Evolutionary conservation across 2,329 filamentous ascomycete species (phyloP), one percentile per base, ranked within the genome.

Genomic region (Monosporascus sp.): DNA sequence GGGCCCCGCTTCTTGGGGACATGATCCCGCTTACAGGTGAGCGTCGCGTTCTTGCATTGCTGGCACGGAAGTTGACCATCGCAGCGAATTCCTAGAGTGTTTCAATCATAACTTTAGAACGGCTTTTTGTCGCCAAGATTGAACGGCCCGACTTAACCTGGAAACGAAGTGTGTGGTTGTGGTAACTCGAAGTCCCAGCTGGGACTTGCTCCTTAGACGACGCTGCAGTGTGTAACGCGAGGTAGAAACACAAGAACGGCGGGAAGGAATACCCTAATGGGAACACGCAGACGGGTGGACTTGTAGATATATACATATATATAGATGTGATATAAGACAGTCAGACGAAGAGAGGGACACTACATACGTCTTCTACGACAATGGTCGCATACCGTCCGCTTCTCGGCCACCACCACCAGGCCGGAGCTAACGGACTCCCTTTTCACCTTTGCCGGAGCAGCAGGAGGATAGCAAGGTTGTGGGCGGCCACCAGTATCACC

Each of bases 1-100:
- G 82, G 82, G 2, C 82, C 82, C 59, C 84, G 80, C 67, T 84
- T 84, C 66, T 82, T 80, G 15, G 82, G 82, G 44, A 85, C 77
- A 61, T 83, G 81, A 61, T 85, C 83, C 65, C 83, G 81, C 58
- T 82, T 85, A 70, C 82, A 85, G n/a, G 71, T 75, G 55, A 85
- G 74, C 24, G 79, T 76, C 31, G 82, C 80, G 53, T 78, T 77
- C 50, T 75, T 68, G 65, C 82, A 85, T 62, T 84, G 83, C 66
- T 82, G 80, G 70, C 82, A 85, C 5, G 82, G 79, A 48, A 69
- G 71, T 49, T 69, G 61, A 49, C 73, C 73, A 60, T 76, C 73
- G 59, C 74, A 76, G 49, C 73, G 68, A 37, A 76, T 75, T 57
- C 74, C 73, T 76, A 47, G 31, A 34, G 31, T 5, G 31, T 14